A percentile compares a stretch with the other conserved stretches of the same genome.
phyloP scores from a whole-genome alignment of 805 yeast genomes.

The Candida hungchunana region DNA sequence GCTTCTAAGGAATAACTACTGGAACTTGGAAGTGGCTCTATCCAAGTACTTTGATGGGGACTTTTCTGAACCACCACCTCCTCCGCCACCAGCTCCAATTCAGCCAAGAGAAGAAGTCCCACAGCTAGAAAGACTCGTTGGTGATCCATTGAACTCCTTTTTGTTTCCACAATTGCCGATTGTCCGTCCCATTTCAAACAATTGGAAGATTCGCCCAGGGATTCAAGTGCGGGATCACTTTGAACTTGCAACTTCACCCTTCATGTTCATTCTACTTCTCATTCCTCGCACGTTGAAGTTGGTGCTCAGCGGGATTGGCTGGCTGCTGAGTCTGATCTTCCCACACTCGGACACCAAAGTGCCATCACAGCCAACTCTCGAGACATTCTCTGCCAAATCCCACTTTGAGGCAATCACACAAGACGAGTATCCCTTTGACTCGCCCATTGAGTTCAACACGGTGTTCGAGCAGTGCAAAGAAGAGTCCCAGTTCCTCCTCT shows the following conservation, averaged over 20 bases:
- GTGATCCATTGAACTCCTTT: too few species aligned
- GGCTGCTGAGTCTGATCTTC: conserved; percentile 30
- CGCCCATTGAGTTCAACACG: conserved; percentile 21
- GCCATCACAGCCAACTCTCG: conserved; percentile 29
- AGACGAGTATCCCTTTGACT: conserved; percentile 13
- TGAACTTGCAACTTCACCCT: conserved; percentile 28
- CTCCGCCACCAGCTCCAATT: conserved; percentile 2
- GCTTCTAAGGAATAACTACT: conserved; percentile 47
- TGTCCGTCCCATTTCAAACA: conserved; percentile 31
- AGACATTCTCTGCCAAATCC: conserved; percentile 12
- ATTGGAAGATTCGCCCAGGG: conserved; percentile 20
- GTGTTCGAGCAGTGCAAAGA: conserved; percentile 17
- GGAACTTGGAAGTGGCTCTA: conserved; percentile 59
- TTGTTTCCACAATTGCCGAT: conserved; percentile 32
- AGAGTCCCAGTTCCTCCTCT: conserved; percentile 20
- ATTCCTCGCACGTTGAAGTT: conserved; percentile 50
- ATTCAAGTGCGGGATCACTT: conserved; percentile 11
- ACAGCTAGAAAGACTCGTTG: too few species aligned
- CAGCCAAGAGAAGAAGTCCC: too few species aligned
- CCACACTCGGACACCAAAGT: conserved; percentile 32
- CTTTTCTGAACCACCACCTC: conserved; percentile 30
- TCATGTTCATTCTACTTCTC: conserved; percentile 48
- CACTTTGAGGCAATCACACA: conserved; percentile 14
- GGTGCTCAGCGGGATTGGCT: conserved; percentile 36
- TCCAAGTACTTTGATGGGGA: conserved; percentile 59